These are phyloP conservation scores for Casaregolazyma lundiana DNA, from an alignment of 1,139 yeast species.

Conservation along the genomic window DNA sequence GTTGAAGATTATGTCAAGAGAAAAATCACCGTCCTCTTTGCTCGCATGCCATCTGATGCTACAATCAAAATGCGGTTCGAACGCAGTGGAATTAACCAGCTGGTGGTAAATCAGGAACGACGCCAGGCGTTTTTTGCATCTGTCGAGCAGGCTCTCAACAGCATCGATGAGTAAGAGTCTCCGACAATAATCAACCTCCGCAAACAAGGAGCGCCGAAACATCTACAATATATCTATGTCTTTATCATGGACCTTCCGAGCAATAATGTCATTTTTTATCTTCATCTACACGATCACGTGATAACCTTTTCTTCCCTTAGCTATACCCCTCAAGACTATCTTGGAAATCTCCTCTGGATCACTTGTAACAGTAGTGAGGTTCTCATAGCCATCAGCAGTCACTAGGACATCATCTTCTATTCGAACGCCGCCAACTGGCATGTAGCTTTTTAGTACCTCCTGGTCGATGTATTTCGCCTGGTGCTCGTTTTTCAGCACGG, in stretches of 20 bases:
- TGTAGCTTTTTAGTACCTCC: constrained; percentile 66
- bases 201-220: neutral
- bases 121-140: constrained; percentile 30
- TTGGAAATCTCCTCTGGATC: constrained; percentile 77
- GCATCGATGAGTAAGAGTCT: constrained; percentile 19
- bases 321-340: constrained; percentile 68
- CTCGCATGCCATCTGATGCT: constrained; percentile 51
- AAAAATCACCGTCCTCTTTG: constrained; percentile 57
- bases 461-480: constrained; percentile 59
- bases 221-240: neutral
- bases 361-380: constrained; percentile 74
- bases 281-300: constrained; percentile 49
- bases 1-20: constrained; percentile 51
- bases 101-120: constrained; percentile 27
- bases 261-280: neutral
- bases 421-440: constrained; percentile 92
- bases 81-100: constrained; percentile 33
- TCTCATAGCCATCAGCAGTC: constrained; percentile 71
- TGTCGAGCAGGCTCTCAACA: constrained; percentile 36
- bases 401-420: constrained; percentile 89
- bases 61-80: constrained; percentile 38
- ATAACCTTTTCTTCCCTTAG: constrained; percentile 59
- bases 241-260: neutral
- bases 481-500: constrained; percentile 53
- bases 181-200: neutral